phyloP scores from a whole-genome alignment of 176 grass and related monocot genomes.

The Oropetium thomaeum region DNA sequence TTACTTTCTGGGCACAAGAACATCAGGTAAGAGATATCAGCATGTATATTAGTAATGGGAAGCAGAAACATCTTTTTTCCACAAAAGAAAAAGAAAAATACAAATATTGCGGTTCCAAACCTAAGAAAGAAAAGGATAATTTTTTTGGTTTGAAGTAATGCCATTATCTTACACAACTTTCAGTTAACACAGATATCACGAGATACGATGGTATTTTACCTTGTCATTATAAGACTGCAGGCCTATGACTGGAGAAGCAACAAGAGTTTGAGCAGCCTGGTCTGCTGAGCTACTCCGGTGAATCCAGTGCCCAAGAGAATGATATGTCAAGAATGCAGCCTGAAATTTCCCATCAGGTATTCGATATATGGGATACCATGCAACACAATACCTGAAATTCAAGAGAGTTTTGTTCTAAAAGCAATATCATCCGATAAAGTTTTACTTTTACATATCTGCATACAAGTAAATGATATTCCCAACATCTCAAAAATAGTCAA shows the following conservation, averaged over 20 bases:
- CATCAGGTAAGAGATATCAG: neutral
- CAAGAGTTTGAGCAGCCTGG: neutral
- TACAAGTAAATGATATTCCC: slow-evolving; percentile 4
- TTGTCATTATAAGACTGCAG: slow-evolving; percentile 76
- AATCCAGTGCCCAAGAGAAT: slow-evolving; percentile 73
- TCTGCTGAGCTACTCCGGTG: neutral
- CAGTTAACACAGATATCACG: neutral
- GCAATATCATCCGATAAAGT: neutral
- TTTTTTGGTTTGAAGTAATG: neutral
- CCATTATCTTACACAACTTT: slow-evolving; percentile 10
- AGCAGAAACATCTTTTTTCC: neutral
- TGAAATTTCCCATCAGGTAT: slow-evolving; percentile 86
- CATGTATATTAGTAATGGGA: neutral
- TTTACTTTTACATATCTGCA: slow-evolving; percentile 11
- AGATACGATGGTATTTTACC: slow-evolving; percentile 39
- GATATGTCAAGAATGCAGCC: slow-evolving; percentile 88
- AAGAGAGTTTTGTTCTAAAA: neutral
- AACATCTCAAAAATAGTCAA: neutral
- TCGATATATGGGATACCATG: slow-evolving; percentile 94
- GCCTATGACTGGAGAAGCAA: slow-evolving; percentile 57
- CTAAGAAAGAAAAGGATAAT: neutral
- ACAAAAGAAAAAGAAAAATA: neutral
- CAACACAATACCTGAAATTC: slow-evolving; percentile 81
- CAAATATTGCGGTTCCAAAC: neutral
- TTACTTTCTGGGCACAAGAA: neutral